Conservation (phyloP, 495 filamentous ascomycete genomes). For the Penicillium waksmanii region DNA sequence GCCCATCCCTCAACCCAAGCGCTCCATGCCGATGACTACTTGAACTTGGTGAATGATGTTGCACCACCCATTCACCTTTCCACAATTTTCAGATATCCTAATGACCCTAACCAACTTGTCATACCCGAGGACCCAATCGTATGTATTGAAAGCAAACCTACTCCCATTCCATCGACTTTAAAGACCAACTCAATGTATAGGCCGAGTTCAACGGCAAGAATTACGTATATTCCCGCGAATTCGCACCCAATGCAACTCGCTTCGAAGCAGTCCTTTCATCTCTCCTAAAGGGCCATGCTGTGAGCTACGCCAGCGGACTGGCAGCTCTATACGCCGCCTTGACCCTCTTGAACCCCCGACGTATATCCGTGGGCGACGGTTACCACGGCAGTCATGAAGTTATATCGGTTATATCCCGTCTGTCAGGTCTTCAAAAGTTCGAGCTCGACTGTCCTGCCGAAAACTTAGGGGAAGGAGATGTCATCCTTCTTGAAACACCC, state of each 20-base stretch:
- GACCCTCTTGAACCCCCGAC: conserved; percentile 70
- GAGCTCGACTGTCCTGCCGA: conserved; percentile 57
- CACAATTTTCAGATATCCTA: conserved; percentile 77
- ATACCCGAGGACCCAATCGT: conserved; percentile 39
- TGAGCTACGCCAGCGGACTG: conserved; percentile 79
- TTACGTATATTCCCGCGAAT: conserved; percentile 73
- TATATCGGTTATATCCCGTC: conserved; percentile 63
- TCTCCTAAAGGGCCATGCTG: conserved; percentile 63
- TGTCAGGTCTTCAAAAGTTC: conserved; percentile 67
- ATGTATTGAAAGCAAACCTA: conserved; percentile 2
- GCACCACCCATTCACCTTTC: conserved; percentile 82
- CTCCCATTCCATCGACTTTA: not conserved
- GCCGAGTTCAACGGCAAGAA: conserved; percentile 36
- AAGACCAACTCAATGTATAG: conserved; percentile 12
- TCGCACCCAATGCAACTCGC: conserved; percentile 73
- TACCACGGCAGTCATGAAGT: conserved; percentile 92
- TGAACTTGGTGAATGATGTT: conserved; percentile 69
- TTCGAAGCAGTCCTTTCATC: conserved; percentile 74
- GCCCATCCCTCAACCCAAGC: conserved; percentile 28
- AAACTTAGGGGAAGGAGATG: conserved; percentile 66
- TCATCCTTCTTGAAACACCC: conserved; percentile 86
- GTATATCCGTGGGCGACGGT: conserved; percentile 72
- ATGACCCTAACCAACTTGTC: conserved; percentile 62
- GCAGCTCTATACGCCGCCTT: conserved; percentile 81
- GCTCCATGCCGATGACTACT: conserved; percentile 77